A percentile compares a stretch with the other conserved stretches of the same genome.
phyloP scores from a whole-genome alignment of 768 basidiomycete genomes.

The Leccinellum rugosiceps region DNA sequence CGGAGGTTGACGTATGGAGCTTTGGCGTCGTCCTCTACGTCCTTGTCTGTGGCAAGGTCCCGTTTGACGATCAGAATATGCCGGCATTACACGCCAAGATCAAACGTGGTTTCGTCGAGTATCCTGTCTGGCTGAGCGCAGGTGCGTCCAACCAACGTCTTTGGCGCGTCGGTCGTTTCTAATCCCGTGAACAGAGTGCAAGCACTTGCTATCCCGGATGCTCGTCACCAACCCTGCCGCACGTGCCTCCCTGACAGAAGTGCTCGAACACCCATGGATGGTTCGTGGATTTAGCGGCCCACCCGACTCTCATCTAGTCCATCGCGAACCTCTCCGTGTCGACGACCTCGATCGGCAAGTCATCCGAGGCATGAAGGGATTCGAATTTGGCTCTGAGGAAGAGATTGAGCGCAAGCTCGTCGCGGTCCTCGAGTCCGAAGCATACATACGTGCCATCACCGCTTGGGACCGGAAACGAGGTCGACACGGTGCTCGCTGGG shows the following conservation, averaged over 20 bases:
- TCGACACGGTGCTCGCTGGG: slow-evolving; percentile 46
- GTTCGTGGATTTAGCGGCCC: slow-evolving; percentile 77
- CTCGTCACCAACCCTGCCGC: slow-evolving; percentile 88
- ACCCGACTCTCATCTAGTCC: slow-evolving; percentile 81
- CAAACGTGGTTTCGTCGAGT: slow-evolving; percentile 95
- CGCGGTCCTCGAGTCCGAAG: slow-evolving; percentile 72
- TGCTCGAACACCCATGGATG: slow-evolving; percentile 92
- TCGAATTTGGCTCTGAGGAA: slow-evolving; percentile 90
- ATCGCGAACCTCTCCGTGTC: slow-evolving; percentile 82
- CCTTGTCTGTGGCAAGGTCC: slow-evolving; percentile 97
- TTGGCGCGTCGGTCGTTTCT: slow-evolving; percentile 4
- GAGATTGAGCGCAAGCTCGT: slow-evolving; percentile 77
- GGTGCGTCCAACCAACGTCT: slow-evolving; percentile 48
- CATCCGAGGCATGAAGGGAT: slow-evolving; percentile 88
- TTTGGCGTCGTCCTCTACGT: slow-evolving; percentile 98
- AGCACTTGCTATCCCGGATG: slow-evolving; percentile 90
- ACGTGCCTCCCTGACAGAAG: slow-evolving; percentile 81
- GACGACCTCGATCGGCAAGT: slow-evolving; percentile 89
- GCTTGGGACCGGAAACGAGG: slow-evolving; percentile 75
- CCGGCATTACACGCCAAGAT: slow-evolving; percentile 99
- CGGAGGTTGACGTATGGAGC: slow-evolving; percentile 98
- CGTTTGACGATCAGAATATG: slow-evolving; percentile 99
- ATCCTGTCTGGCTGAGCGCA: slow-evolving; percentile 93
- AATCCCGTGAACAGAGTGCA: slow-evolving; percentile 69
- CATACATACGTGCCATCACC: slow-evolving; percentile 68